A percentile compares a stretch with the other conserved stretches of the same genome.
Evolutionary conservation across 306 rosid species (phyloP).

Genomic region (Prunus mume): DNA sequence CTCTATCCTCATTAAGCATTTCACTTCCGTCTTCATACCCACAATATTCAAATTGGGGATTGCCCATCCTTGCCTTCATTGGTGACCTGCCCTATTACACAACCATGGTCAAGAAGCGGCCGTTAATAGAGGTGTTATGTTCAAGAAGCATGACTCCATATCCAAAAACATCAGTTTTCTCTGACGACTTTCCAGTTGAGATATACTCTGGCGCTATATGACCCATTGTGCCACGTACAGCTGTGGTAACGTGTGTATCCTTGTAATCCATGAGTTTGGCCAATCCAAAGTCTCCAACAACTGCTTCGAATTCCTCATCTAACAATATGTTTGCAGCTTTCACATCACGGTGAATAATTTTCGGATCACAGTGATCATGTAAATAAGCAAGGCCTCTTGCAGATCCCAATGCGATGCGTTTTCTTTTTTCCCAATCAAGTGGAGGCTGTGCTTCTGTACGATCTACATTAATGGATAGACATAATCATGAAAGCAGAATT

Average conservation of each 20-base stretch:
- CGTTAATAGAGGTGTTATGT: too few species aligned
- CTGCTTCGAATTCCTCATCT: conserved; percentile 92
- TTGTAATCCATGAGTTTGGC: conserved; percentile 93
- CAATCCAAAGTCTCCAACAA: conserved; percentile 91
- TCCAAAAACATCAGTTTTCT: conserved; percentile 94
- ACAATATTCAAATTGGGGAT: too few species aligned
- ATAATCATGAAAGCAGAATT: not conserved
- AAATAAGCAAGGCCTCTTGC: conserved; percentile 93
- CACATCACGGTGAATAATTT: conserved; percentile 93
- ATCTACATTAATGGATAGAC: conserved; percentile 38
- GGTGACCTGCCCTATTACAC: too few species aligned
- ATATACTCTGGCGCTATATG: conserved; percentile 95
- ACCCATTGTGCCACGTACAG: conserved; percentile 91
- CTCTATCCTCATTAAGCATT: too few species aligned
- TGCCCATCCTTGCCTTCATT: accelerated
- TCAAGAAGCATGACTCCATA: conserved; percentile 98
- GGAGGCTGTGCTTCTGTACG: conserved; percentile 52
- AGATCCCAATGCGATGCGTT: conserved; percentile 74
- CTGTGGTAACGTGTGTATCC: conserved; percentile 93
- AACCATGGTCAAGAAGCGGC: too few species aligned
- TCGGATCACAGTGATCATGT: conserved; percentile 96
- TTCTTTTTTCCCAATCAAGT: conserved; percentile 67
- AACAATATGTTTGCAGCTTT: conserved; percentile 93
- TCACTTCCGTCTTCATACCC: too few species aligned
- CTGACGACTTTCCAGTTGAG: conserved; percentile 91